Evolutionary conservation across 129 eudicot species (phyloP), one percentile per base, ranked within the genome.

Genomic region (Centella asiatica): DNA sequence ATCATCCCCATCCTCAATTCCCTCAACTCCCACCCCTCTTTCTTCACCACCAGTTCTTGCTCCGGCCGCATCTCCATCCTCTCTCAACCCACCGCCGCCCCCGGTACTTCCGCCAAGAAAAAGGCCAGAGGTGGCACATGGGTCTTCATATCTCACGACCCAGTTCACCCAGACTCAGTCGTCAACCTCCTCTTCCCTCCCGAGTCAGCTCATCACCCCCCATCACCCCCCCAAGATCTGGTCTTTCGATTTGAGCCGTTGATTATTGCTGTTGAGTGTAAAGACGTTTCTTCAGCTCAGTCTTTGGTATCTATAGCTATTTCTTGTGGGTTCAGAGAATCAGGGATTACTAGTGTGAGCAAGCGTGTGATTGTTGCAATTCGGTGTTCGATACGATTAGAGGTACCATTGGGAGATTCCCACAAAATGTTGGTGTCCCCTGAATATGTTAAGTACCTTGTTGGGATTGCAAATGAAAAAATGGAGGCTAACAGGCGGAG

Each of bases 1-100:
- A 72, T 92, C 22, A 69, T 92, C 70, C 96, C 96, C 24, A 84
- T 87, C 47, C 76, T 92, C 33, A 29, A 69, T 39, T 55, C 88
- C 76, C 58, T 92, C 56, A 92, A 92, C 66, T 66, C 85, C 62
- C 95, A 84, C 73, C 85, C 90, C 50, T 78, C 74, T 10, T 87
- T 71, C 81, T 92, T 84, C 86, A 92, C 99, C 68, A 92, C 99
- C 74, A 84, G 94, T 63, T 92, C 99, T 50, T 92, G 99, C 80
- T 92, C 99, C 37, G 99, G 99, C 74, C 90, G 99, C 40, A 92
- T 92, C 73, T 92, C 99, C 73, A 68, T 92, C 72, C 83, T 92
- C 74, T 75, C 95, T 32, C 89, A 88, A 32, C 90, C 92, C 26
- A 64, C 57, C 54, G 7, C 64, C 66, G 2, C 80, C 69, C 20